These are phyloP conservation scores for Zalaria obscura DNA, from an alignment of 2,329 filamentous ascomycete genomes.

Conservation along the genomic window DNA sequence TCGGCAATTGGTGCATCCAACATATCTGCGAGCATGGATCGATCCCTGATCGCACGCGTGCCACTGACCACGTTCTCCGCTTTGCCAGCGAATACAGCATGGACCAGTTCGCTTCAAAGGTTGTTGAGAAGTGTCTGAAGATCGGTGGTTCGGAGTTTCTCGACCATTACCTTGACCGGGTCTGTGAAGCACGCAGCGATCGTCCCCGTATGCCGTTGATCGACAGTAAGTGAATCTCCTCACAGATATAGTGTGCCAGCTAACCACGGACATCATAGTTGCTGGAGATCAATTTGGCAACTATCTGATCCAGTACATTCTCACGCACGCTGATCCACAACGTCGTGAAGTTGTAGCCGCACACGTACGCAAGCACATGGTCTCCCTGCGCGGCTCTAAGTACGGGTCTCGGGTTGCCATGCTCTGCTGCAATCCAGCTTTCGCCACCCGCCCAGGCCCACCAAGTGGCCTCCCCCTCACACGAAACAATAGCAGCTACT, in stretches of 20 bases:
- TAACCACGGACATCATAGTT: conserved; percentile 32
- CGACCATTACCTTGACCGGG: conserved; percentile 79
- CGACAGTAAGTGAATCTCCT: conserved; percentile 47
- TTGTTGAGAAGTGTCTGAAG: conserved; percentile 97
- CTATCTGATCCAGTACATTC: conserved; percentile 93
- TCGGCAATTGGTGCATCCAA: conserved; percentile 99
- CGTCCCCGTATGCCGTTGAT: conserved; percentile 93
- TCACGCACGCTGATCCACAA: conserved; percentile 73
- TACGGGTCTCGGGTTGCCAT: conserved; percentile 97
- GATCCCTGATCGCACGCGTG: conserved; percentile 78
- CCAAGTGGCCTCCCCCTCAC: conserved; percentile 44
- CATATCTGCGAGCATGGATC: conserved; percentile 96
- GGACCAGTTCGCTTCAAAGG: conserved; percentile 97
- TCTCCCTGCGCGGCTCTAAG: conserved; percentile 93
- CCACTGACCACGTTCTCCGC: conserved; percentile 87
- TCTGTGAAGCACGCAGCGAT: conserved; percentile 81
- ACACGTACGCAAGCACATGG: conserved; percentile 98
- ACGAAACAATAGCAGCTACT: conserved; percentile 2
- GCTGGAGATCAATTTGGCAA: conserved; percentile 98
- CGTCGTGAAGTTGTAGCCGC: conserved; percentile 86
- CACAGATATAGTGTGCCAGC: neutral
- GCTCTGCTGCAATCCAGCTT: conserved; percentile 92
- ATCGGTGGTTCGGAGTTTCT: conserved; percentile 86
- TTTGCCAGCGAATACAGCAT: conserved; percentile 95
- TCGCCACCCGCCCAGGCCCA: conserved; percentile 77